Conservation (phyloP, 805 yeast species). For the Hagleromyces aurorensis region DNA sequence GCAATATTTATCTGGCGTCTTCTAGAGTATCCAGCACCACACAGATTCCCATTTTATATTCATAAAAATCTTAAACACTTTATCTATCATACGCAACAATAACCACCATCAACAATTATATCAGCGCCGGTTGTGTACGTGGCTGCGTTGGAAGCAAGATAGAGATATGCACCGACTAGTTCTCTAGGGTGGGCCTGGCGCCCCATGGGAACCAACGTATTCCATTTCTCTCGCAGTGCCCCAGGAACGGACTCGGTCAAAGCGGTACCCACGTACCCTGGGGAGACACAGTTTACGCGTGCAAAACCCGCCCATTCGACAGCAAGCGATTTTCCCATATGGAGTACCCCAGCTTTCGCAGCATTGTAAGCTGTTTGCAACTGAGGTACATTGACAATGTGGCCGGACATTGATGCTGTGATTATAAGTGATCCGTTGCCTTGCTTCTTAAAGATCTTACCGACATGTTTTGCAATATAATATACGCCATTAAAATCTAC, state of each 20-base stretch:
- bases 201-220: constrained; percentile 53
- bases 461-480: constrained; percentile 69
- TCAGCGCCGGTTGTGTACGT: constrained; percentile 76
- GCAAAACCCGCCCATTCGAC: constrained; percentile 88
- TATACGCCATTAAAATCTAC: constrained; percentile 76
- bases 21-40: too few species aligned
- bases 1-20: too few species aligned
- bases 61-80: neutral
- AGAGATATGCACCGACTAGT: constrained; percentile 71
- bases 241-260: constrained; percentile 43
- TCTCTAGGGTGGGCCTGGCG: constrained; percentile 70
- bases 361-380: constrained; percentile 81
- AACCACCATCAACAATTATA: constrained; percentile 70
- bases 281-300: constrained; percentile 74
- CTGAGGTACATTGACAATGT: constrained; percentile 81
- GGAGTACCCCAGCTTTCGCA: constrained; percentile 77
- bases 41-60: neutral
- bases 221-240: constrained; percentile 43
- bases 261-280: constrained; percentile 80
- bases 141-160: constrained; percentile 74
- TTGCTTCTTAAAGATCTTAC: constrained; percentile 63
- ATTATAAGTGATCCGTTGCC: constrained; percentile 71
- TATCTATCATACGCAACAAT: constrained; percentile 7
- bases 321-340: constrained; percentile 69
- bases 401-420: constrained; percentile 88